Evolutionary conservation across 2,329 filamentous ascomycete genomes (phyloP).

Genomic region (Trichophyton mentagrophytes): DNA sequence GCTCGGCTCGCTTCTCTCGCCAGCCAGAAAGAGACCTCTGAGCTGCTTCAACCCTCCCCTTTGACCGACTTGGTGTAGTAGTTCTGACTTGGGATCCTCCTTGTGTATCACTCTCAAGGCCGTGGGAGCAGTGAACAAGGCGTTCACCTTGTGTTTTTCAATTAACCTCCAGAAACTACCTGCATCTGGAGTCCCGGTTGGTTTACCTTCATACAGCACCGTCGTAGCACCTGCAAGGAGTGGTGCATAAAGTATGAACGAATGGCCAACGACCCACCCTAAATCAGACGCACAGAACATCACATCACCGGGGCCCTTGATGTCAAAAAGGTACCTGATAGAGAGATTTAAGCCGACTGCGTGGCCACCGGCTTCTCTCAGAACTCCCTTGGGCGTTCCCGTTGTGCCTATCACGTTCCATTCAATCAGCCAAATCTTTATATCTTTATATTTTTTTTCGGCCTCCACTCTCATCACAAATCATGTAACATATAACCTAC

Average conservation of each 20-base stretch:
- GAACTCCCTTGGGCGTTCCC: conserved; percentile 67
- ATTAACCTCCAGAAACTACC: conserved; percentile 80
- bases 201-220: conserved; percentile 87
- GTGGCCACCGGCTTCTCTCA: conserved; percentile 73
- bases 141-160: conserved; percentile 72
- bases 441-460: not conserved
- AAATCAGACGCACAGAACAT: conserved; percentile 74
- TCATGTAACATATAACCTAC: conserved; percentile 19
- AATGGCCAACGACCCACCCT: conserved; percentile 80
- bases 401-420: conserved; percentile 48
- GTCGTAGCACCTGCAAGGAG: conserved; percentile 75
- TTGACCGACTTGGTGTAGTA: conserved; percentile 50
- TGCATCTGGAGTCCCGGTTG: conserved; percentile 75
- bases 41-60: conserved; percentile 60
- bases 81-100: conserved; percentile 63
- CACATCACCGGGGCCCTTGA: conserved; percentile 73
- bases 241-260: conserved; percentile 81
- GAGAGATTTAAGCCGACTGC: conserved; percentile 73
- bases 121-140: conserved; percentile 74
- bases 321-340: conserved; percentile 69
- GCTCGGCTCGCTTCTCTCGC: conserved; percentile 76
- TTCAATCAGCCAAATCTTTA: not conserved
- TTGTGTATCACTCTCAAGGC: conserved; percentile 77
- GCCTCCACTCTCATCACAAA: not conserved
- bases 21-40: conserved; percentile 68